Evolutionary conservation across 257 asterid genomes (phyloP).

Genomic region (Sherardia arvensis): DNA sequence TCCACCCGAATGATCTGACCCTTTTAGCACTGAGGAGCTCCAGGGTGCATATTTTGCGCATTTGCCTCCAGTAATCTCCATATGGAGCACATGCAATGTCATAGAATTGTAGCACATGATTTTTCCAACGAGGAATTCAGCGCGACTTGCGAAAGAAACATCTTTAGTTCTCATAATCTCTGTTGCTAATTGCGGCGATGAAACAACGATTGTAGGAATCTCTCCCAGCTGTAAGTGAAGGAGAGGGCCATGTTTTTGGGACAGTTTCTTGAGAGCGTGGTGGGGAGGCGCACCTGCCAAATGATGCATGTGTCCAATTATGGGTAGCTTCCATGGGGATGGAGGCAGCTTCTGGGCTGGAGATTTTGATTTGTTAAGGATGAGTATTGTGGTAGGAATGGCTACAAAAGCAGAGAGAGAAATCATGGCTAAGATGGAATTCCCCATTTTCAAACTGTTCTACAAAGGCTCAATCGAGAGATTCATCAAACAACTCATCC

Average conservation of each 20-base stretch:
- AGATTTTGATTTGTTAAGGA: neutral
- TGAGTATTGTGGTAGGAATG: neutral
- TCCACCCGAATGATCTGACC: neutral
- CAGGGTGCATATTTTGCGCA: neutral
- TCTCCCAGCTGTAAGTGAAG: neutral
- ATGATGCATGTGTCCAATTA: neutral
- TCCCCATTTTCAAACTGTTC: too few relatives aligned
- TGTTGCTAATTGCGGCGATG: neutral
- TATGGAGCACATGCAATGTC: neutral
- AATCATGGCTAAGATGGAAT: too few relatives aligned
- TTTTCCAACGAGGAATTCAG: neutral
- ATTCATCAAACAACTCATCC: too few relatives aligned
- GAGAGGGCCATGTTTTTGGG: neutral
- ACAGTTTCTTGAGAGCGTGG: neutral
- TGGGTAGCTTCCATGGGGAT: neutral
- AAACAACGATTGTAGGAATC: neutral
- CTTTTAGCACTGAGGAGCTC: neutral
- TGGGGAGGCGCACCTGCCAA: neutral
- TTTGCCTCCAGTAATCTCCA: neutral
- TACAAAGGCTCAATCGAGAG: too few relatives aligned
- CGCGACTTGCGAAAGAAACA: neutral
- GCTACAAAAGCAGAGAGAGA: neutral
- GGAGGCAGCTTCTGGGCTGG: neutral
- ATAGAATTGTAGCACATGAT: neutral
- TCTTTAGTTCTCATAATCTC: neutral